Evolutionary conservation across 352 stramenopile species (phyloP).

Genomic region (Globisporangium rhizosaccharum): DNA sequence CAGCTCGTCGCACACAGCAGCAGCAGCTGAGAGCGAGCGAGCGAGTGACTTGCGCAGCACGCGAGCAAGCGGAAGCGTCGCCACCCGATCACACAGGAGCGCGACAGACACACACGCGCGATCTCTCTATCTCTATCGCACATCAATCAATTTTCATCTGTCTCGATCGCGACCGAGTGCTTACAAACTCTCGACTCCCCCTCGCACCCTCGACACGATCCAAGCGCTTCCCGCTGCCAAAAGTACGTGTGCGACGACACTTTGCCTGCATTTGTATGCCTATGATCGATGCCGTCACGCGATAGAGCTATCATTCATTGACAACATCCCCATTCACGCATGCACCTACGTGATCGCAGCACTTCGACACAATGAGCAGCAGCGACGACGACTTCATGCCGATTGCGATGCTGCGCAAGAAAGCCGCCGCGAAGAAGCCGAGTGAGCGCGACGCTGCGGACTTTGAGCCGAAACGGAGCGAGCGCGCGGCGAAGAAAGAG

Average conservation of each 20-base stretch:
- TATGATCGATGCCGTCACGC: no score
- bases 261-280: no score
- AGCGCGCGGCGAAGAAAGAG: conserved; percentile 24
- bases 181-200: no score
- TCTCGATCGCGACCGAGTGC: no score
- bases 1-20: neutral
- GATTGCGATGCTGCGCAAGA: conserved; percentile 66
- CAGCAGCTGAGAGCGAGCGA: neutral
- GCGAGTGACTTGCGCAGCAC: neutral
- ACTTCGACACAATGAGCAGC: conserved; percentile 39
- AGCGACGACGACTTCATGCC: conserved; percentile 76
- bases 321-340: neutral
- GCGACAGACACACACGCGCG: neutral
- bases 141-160: neutral
- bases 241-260: no score
- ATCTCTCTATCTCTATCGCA: neutral
- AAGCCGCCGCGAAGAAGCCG: conserved; percentile 19
- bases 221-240: neutral
- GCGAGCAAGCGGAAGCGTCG: neutral
- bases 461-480: conserved; percentile 12
- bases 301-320: neutral
- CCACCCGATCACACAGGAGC: neutral
- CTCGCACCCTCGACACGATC: neutral
- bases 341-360: neutral
- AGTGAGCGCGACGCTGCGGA: conserved; percentile 15